Conservation (phyloP, 2,329 filamentous ascomycete species). For the Botryotinia narcissicola region DNA sequence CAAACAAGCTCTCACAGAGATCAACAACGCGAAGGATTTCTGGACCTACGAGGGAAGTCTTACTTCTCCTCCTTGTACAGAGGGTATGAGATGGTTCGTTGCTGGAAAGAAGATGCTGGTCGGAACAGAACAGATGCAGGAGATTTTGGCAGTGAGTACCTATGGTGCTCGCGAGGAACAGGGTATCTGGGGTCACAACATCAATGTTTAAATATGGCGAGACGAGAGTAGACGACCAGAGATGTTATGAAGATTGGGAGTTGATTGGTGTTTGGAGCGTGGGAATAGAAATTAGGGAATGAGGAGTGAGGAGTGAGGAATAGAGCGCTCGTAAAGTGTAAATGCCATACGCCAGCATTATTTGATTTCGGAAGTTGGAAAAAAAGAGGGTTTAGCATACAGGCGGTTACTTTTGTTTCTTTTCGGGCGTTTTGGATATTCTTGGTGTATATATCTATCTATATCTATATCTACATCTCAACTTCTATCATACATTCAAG, state of each 20-base stretch:
- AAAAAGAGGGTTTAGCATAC: neutral
- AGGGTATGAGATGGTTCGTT: slow-evolving; percentile 48
- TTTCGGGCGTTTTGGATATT: neutral
- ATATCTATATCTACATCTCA: no score
- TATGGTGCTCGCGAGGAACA: slow-evolving; percentile 6
- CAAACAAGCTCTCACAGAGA: slow-evolving; percentile 39
- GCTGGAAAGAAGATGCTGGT: slow-evolving; percentile 44
- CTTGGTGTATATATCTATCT: no score
- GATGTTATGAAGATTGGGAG: neutral
- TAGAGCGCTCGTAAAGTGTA: neutral
- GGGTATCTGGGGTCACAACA: slow-evolving; percentile 1
- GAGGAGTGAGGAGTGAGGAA: neutral
- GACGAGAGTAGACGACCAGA: no score
- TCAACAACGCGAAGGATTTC: slow-evolving; percentile 44
- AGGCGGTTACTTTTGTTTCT: neutral
- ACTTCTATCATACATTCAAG: no score
- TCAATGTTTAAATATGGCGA: neutral
- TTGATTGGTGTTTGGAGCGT: neutral
- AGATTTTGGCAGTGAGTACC: neutral
- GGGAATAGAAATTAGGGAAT: neutral
- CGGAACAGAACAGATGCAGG: slow-evolving; percentile 41
- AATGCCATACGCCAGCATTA: neutral
- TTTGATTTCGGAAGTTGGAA: neutral
- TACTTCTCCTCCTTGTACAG: slow-evolving; percentile 48
- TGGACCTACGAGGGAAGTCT: slow-evolving; percentile 50